These are phyloP conservation scores for Coemansia sp. DNA, from an alignment of 192 early-diverging fungal species.

Conservation along the genomic window DNA sequence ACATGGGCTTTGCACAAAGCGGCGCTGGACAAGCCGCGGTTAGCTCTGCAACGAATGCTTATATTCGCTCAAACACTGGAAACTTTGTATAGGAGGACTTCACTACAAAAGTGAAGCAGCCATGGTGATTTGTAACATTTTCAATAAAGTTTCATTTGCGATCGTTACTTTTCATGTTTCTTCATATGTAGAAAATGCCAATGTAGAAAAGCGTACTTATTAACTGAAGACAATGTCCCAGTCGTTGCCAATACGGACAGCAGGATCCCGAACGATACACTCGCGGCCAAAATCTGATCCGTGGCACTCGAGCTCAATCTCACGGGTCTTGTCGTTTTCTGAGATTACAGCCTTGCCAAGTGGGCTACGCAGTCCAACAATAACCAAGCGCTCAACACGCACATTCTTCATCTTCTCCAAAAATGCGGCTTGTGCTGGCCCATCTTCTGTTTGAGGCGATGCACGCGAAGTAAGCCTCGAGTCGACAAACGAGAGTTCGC, in stretches of 20 bases:
- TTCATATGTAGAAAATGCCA: not conserved
- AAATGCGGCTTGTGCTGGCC: slow-evolving; percentile 21
- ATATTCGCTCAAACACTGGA: slow-evolving; percentile 48
- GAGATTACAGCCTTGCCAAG: slow-evolving; percentile 37
- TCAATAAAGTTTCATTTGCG: not conserved
- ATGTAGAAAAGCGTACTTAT: not conserved
- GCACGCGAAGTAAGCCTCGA: slow-evolving; percentile 45
- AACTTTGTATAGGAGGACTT: slow-evolving; percentile 28
- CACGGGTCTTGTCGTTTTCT: slow-evolving; percentile 30
- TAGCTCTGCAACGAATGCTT: slow-evolving; percentile 34
- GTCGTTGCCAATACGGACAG: slow-evolving; percentile 42
- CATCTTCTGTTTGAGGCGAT: slow-evolving; percentile 17
- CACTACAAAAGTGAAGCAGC: not conserved
- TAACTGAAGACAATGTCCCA: slow-evolving; percentile 50
- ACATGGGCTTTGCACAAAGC: slow-evolving; percentile 59
- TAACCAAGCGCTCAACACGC: slow-evolving; percentile 51
- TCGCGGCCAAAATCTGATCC: slow-evolving; percentile 19
- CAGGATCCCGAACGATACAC: slow-evolving; percentile 52
- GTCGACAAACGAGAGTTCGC: slow-evolving; percentile 33
- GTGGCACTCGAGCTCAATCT: slow-evolving; percentile 31
- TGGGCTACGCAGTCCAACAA: slow-evolving; percentile 40
- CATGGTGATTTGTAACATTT: not conserved
- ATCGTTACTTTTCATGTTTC: not conserved
- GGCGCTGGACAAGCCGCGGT: slow-evolving; percentile 50
- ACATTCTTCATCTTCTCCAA: slow-evolving; percentile 26